These are phyloP conservation scores for Salvia miltiorrhiza DNA, from an alignment of 257 asterid species.

Conservation along the genomic window DNA sequence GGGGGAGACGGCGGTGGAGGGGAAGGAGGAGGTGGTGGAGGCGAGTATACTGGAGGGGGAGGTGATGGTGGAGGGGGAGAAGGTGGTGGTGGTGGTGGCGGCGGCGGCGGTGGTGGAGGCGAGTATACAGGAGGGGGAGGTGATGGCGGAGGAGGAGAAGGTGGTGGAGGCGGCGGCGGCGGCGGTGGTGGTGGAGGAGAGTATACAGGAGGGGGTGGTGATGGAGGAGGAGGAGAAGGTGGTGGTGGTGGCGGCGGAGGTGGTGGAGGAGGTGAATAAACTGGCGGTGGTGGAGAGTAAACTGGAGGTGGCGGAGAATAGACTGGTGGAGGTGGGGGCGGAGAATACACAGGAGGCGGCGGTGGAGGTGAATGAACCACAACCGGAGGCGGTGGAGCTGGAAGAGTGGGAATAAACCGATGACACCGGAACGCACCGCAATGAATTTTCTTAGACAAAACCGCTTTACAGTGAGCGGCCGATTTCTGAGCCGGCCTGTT, in stretches of 20 bases:
- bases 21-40: slow-evolving; percentile 19
- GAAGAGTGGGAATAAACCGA: slow-evolving; percentile 60
- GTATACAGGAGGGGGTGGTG: slow-evolving; percentile 28
- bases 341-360: slow-evolving; percentile 33
- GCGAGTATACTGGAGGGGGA: slow-evolving; percentile 13
- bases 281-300: slow-evolving; percentile 30
- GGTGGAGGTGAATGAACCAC: slow-evolving; percentile 32
- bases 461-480: slow-evolving; percentile 48
- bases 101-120: slow-evolving; percentile 26
- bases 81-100: slow-evolving; percentile 17
- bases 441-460: slow-evolving; percentile 55
- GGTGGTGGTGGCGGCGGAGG: slow-evolving; percentile 27
- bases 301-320: slow-evolving; percentile 25
- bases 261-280: slow-evolving; percentile 27
- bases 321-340: slow-evolving; percentile 20
- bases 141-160: slow-evolving; percentile 19
- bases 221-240: slow-evolving; percentile 18
- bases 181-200: slow-evolving; percentile 28
- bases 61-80: slow-evolving; percentile 26
- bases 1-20: slow-evolving; percentile 9
- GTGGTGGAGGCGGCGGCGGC: slow-evolving; percentile 25
- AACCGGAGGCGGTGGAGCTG: slow-evolving; percentile 56
- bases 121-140: slow-evolving; percentile 28
- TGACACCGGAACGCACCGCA: slow-evolving; percentile 75
- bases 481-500: slow-evolving; percentile 61